Base-by-base conservation (phyloP, 2,329 filamentous ascomycete species). In the Botrytis paeoniae region DNA sequence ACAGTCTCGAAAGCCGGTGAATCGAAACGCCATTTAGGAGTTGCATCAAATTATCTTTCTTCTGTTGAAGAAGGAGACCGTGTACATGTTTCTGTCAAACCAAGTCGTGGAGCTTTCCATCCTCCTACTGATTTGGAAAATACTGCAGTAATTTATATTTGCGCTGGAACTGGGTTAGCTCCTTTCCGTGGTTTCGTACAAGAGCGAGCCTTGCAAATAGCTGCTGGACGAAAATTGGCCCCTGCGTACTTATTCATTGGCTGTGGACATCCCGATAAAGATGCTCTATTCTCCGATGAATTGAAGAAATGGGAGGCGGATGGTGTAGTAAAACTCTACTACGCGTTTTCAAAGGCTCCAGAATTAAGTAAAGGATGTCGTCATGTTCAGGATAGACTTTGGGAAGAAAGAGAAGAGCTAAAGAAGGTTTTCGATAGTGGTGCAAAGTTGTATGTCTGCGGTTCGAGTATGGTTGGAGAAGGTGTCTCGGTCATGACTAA, bases 31-130 rank as follows among this genome's bases (percentile, higher is more conserved):
- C 83, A 83, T 77, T 76, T 83, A 7, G 85, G 85, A 57, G 84
- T 86, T 0, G 83, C 85, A 51, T 85, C 84, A 1, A 85, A 82
- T 74, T 86, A 86, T 77, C 82, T 87, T 2, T 82, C 83, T 8
- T 77, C 78, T n/a, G 73, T 83, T 0, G 77, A 80, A 66, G 73
- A 76, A 16, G 83, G 83, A 20, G 80, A 85, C 39, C 81, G 82
- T 5, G 78, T 82, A 22, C 79, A 81, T 69, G 79, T 81, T 12
- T 81, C 83, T 3, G 83, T 85, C 74, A 81, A 83, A 16, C 81
- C 82, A 25, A 83, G 83, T 73, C 82, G 84, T 57, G 83, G 48
- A 78, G 39, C 65, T 10, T 77, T 78, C 70, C 75, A 75, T 14
- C 75, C 72, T 5, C 77, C 75, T 16, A 70, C 48, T 4, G 77